Evolutionary conservation across 768 basidiomycete genomes (phyloP), one percentile per base, ranked within the genome.

Genomic region (Pholiota conissans): DNA sequence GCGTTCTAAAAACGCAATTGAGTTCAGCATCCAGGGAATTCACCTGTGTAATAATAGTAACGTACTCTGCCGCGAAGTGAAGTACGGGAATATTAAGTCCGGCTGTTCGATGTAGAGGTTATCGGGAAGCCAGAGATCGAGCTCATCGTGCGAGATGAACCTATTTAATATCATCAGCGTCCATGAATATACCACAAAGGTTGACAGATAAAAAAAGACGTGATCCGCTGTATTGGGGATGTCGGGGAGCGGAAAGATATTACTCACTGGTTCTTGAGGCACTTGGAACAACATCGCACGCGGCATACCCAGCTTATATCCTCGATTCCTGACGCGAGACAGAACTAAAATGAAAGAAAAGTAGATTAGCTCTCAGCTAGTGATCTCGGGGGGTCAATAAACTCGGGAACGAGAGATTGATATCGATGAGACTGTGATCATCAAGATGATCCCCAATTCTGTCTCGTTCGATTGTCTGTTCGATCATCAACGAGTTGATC

Each of bases 221-320:
- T 37, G 35, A 52, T 52, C 22, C 35, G 18, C 22, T 14, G 10
- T 6, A 39, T 3, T 18, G 49, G 32, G 49, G 14, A 9, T 22
- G 3, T 52, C n/a, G 18, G 50, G 32, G 32, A 39, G 11, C 24
- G 34, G 32, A 37, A 27, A n/a, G 40, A 20, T 9, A 54, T 5
- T 2, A 59, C 71, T 58, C 39, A 78, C 77, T 69, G 51, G 47
- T 66, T 64, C 49, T 65, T 61, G 4, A 75, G 56, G 46, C 77
- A 79, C 34, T 63, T 65, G 39, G 63, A 67, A 58, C 77, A 79
- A 49, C 72, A 73, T 30, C 76, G 70, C 26, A 72, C 65, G 8
- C 75, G 74, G 47, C 72, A 75, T 16, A 65, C 58, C 75, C 75
- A 77, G 29, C 71, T 69, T 7, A 77, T 59, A 37, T 71, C 67